These are phyloP conservation scores for Rusavskia elegans DNA, from an alignment of 495 filamentous ascomycete genomes.

Conservation along the genomic window DNA sequence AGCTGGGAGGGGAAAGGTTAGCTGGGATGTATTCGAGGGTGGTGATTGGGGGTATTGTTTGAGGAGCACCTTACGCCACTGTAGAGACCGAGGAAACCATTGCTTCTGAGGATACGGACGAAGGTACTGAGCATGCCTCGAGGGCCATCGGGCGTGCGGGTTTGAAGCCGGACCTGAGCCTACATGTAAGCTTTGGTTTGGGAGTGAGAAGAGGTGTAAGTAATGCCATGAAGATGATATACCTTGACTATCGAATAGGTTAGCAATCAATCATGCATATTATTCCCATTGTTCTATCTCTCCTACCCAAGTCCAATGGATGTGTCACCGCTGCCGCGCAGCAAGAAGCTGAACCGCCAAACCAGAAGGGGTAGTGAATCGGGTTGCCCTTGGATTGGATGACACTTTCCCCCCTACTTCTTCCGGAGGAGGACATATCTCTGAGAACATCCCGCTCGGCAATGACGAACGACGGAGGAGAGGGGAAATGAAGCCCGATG, in stretches of 20 bases:
- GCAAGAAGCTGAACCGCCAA: slow-evolving; percentile 27
- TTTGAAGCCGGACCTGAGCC: slow-evolving; percentile 42
- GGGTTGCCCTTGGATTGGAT: not conserved
- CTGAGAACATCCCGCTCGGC: slow-evolving; percentile 4
- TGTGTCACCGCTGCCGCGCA: slow-evolving; percentile 27
- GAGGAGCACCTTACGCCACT: slow-evolving; percentile 18
- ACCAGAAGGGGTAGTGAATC: slow-evolving; percentile 25
- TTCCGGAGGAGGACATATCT: slow-evolving; percentile 9
- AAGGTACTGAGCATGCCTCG: slow-evolving; percentile 20
- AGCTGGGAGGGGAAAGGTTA: slow-evolving; percentile 35
- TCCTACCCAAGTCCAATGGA: slow-evolving; percentile 25
- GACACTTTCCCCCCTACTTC: not conserved
- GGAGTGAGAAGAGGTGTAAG: not conserved
- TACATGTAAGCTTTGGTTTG: not conserved
- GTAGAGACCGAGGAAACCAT: slow-evolving; percentile 20
- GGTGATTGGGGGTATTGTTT: not conserved
- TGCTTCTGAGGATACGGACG: slow-evolving; percentile 17
- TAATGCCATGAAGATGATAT: not conserved
- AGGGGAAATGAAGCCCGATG: not conserved
- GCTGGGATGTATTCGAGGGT: not conserved
- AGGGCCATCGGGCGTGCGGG: slow-evolving; percentile 35
- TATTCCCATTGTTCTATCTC: not conserved
- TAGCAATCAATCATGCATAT: not conserved
- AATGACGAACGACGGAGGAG: not conserved
- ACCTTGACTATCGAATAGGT: slow-evolving; percentile 12